Percentiles rank a stretch among this genome's conserved stretches.
Evolutionary conservation across 192 early-diverging fungal species (phyloP).

Genomic region (Entomortierella parvispora): DNA sequence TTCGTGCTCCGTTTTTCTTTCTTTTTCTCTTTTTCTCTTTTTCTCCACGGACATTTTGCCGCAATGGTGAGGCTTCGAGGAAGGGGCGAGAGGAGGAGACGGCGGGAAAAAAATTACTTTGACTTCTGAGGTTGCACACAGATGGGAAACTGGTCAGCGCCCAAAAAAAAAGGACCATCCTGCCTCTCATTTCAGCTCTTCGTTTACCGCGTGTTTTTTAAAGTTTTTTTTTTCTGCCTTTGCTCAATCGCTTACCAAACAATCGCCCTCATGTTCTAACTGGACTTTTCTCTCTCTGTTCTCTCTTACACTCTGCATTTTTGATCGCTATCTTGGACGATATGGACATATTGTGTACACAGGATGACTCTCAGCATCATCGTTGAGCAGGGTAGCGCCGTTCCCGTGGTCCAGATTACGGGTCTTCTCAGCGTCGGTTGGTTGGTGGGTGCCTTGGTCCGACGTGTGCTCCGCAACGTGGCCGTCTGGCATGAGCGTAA

Average conservation of each 20-base stretch:
- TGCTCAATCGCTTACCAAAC: slow-evolving; percentile 19
- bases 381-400: slow-evolving; percentile 26
- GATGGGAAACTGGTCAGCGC: neutral
- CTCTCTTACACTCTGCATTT: neutral
- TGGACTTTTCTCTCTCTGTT: neutral
- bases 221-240: neutral
- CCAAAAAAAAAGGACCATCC: neutral
- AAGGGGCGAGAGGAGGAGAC: neutral
- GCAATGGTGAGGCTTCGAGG: neutral
- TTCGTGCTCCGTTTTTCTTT: neutral
- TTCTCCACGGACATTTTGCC: slow-evolving; percentile 24
- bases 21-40: slow-evolving; percentile 2
- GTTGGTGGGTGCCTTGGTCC: slow-evolving; percentile 34
- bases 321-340: neutral
- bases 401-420: slow-evolving; percentile 22
- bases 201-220: slow-evolving; percentile 26
- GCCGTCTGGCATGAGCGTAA: slow-evolving; percentile 20
- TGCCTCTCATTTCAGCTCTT: slow-evolving; percentile 3
- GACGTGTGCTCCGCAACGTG: slow-evolving; percentile 27
- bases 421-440: slow-evolving; percentile 40
- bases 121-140: neutral
- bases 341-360: too few species aligned
- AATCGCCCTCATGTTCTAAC: neutral
- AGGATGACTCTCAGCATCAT: slow-evolving; percentile 50
- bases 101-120: neutral